Conservation (phyloP, 768 basidiomycete genomes). For the Xanthoconium purpureum region DNA sequence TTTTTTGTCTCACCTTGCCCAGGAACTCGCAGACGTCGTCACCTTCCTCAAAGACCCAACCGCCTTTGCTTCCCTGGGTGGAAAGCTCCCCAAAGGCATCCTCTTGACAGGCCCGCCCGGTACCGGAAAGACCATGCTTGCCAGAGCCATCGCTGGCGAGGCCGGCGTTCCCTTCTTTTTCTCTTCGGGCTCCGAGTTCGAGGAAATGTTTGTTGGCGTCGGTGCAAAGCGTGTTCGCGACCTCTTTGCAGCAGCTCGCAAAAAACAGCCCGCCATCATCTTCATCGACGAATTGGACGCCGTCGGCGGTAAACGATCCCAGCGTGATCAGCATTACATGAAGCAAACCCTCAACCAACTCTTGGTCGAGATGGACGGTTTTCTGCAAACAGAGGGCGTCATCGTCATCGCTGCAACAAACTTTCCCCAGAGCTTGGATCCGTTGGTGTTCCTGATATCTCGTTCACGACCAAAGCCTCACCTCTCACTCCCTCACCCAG, state of each 20-base stretch:
- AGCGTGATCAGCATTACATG: conserved; percentile 83
- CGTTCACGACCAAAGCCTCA: conserved; percentile 10
- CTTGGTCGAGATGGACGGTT: conserved; percentile 96
- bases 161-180: conserved; percentile 98
- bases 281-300: conserved; percentile 98
- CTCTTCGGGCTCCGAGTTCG: conserved; percentile 94
- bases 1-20: conserved; percentile 6
- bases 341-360: conserved; percentile 96
- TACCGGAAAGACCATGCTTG: conserved; percentile 84
- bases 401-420: conserved; percentile 98
- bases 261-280: conserved; percentile 94
- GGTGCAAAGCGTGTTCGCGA: conserved; percentile 95
- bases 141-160: conserved; percentile 95
- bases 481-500: conserved; percentile 37
- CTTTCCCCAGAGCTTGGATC: conserved; percentile 91
- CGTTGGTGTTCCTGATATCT: conserved; percentile 45
- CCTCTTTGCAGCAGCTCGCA: conserved; percentile 89
- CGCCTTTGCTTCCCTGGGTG: conserved; percentile 85
- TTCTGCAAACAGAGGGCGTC: conserved; percentile 88
- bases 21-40: conserved; percentile 94
- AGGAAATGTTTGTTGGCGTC: conserved; percentile 96
- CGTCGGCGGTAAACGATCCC: conserved; percentile 84
- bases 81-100: conserved; percentile 92
- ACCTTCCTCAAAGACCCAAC: conserved; percentile 94
- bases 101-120: conserved; percentile 88